Base-by-base conservation (phyloP, 208 protist species). In the Angomonas desouzai region DNA sequence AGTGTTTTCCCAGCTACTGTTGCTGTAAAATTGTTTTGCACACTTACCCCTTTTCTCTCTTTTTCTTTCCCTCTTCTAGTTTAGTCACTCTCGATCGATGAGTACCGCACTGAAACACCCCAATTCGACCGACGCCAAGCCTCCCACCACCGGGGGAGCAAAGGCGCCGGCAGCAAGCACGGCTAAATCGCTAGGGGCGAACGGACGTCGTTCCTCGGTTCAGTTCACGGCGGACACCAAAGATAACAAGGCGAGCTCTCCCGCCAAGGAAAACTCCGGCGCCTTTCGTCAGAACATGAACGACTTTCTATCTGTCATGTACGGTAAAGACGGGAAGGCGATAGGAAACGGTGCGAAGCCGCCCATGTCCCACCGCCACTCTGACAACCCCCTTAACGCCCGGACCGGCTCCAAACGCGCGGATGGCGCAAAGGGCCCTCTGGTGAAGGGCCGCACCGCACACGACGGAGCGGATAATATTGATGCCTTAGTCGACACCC, bases 291-390 rank as follows among this genome's bases (percentile, higher is more conserved):
- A 73, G 57, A 75, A 45, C 61, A 79, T 79, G 74, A 45, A 57
- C 10, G 74, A 79, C 64, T 77, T 81, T 63, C 34, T 81, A 38
- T 64, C 48, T 11, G 66, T 77, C 49, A 74, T 81, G 70, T 81
- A 81, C 58, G 69, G 69, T 32, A 49, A 36, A 25, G 53, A 43
- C 6, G 62, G 51, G 33, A 61, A 66, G n/a, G 22, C 23, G 33
- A 9, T 40, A 1, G 58, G 22, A 28, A 25, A 23, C 16, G 49
- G 20, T 28, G 33, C 13, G 2, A 43, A 40, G 3, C 22, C 47
- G 20, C 16, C 45, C 64, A 45, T 33, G 22, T 20, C 28, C 16
- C 45, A 55, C 28, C 61, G 62, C 2, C 20, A 20, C 4, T 20
- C 0, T 10, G 55, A 60, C 55, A 60, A 60, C 30, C 55, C 55